phyloP scores from a whole-genome alignment of 1,284 basidiomycete species.

The Neolentinus lepideus region DNA sequence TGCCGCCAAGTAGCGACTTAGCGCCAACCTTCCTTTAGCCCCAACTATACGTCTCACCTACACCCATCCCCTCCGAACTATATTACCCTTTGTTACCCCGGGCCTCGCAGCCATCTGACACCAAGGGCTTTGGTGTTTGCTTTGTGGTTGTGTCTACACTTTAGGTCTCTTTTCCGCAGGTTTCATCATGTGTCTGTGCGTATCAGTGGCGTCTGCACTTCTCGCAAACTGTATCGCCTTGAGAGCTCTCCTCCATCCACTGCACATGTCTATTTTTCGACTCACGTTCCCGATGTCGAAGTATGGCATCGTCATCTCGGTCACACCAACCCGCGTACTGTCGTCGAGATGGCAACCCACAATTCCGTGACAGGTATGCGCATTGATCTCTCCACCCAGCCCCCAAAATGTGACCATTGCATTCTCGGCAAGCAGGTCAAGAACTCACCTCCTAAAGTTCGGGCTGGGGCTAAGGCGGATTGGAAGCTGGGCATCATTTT shows the following conservation, averaged over 20 bases:
- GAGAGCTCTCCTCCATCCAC: background rate
- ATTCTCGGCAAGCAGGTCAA: conserved; percentile 8
- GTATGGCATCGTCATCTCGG: conserved; percentile 7
- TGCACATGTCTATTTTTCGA: background rate
- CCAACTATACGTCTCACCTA: no score
- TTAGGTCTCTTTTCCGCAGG: no score
- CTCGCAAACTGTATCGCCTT: background rate
- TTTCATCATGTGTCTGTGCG: no score
- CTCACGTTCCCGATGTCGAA: background rate
- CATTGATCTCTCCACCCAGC: conserved; percentile 6
- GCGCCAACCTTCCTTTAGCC: no score
- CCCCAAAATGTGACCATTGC: conserved; percentile 8
- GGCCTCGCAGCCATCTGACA: no score
- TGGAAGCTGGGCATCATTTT: conserved; percentile 1
- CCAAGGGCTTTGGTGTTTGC: no score
- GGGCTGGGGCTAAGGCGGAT: conserved; percentile 5
- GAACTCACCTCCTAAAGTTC: conserved; percentile 6
- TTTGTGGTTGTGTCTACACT: no score
- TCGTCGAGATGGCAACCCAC: conserved; percentile 2
- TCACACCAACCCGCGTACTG: conserved; percentile 5
- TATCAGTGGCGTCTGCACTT: background rate
- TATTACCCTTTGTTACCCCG: no score
- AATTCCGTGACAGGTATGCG: conserved; percentile 6
- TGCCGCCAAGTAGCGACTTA: no score
- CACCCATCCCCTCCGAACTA: no score